Base-by-base conservation (phyloP, 805 yeast species). In the Spathaspora gorwiae region DNA sequence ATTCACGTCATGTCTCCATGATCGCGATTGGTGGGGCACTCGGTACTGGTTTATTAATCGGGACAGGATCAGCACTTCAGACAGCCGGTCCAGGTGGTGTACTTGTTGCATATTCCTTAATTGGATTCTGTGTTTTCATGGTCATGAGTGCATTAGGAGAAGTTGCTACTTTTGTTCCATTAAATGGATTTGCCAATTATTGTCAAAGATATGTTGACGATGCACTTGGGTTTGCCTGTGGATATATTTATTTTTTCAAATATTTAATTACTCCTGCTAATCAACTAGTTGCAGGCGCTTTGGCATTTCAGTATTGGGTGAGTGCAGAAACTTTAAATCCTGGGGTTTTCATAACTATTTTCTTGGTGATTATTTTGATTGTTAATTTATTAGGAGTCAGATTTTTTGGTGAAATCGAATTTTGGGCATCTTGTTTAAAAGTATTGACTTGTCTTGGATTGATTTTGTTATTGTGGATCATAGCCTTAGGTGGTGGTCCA, bases 1-100 rank as follows among this genome's bases (percentile, higher is more conserved):
- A 74, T 50, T 76, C 85, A 39, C 62, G 89, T 42, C 89, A 83
- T 56, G 73, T 82, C 50, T 73, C 81, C 45, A 80, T 84, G 85
- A 80, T 84, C 57, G 85, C 94, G 51, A 79, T 87, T 52, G 95
- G 94, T 53, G 92, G 94, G 53, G 87, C 92, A 7, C 65, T 87
- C 42, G 94, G 94, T 45, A 85, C 94, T 1, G 95, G 58, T 46
- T 71, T 87, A 46, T 69, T 87, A 52, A 83, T 87, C 53, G 89
- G 90, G 55, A 83, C 90, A 2, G 89, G 90, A 45, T 66, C 80
- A 12, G 82, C 90, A 1, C 70, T 87, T 45, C 70, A 74, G n/a
- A 61, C 73, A 11, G 89, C 87, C 11, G 95, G 95, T 7, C 92
- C 84, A 2, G 84, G 75, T 26, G 69, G 81, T 43, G 70, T 79